Percentiles rank a stretch among this genome's conserved stretches.
phyloP scores from a whole-genome alignment of 192 early-diverging fungal genomes.

The Thamnidium elegans region DNA sequence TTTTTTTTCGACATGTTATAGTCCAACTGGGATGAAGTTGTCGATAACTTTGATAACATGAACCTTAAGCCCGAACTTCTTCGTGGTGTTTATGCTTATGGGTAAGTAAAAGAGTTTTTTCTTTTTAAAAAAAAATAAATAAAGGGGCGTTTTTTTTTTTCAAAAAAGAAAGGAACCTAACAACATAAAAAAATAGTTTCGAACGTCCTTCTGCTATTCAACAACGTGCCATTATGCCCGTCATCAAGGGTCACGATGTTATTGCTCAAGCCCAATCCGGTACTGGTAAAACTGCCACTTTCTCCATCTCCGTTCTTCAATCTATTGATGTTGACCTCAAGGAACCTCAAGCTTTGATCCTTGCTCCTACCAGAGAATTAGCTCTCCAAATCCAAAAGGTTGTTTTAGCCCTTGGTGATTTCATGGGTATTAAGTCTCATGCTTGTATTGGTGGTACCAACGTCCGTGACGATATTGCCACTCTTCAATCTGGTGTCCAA shows the following conservation, averaged over 20 bases:
- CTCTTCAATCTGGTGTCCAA: constrained; percentile 79
- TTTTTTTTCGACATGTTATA: constrained; percentile 25
- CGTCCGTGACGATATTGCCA: constrained; percentile 85
- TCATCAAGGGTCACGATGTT: constrained; percentile 94
- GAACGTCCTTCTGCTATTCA: constrained; percentile 97
- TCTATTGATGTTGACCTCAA: constrained; percentile 74
- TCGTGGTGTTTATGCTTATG: constrained; percentile 97
- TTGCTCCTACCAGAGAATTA: constrained; percentile 97
- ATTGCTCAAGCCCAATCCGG: constrained; percentile 99
- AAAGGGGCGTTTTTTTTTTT: background rate
- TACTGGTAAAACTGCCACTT: constrained; percentile 99
- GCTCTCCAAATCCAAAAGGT: constrained; percentile 99
- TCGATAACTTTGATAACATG: constrained; percentile 97
- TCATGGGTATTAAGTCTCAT: constrained; percentile 92
- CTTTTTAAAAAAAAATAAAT: background rate
- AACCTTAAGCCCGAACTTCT: constrained; percentile 84
- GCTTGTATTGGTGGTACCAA: constrained; percentile 98
- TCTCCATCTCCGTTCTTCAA: constrained; percentile 98
- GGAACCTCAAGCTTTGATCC: constrained; percentile 92
- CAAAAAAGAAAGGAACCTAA: background rate
- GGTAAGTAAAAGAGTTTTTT: constrained; percentile 48
- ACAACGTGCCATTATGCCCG: constrained; percentile 93
- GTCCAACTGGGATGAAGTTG: constrained; percentile 95
- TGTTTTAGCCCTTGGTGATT: constrained; percentile 90
- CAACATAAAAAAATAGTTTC: constrained; percentile 60